Evolutionary conservation across 768 basidiomycete genomes (phyloP).

Genomic region (Amanita inopinata): DNA sequence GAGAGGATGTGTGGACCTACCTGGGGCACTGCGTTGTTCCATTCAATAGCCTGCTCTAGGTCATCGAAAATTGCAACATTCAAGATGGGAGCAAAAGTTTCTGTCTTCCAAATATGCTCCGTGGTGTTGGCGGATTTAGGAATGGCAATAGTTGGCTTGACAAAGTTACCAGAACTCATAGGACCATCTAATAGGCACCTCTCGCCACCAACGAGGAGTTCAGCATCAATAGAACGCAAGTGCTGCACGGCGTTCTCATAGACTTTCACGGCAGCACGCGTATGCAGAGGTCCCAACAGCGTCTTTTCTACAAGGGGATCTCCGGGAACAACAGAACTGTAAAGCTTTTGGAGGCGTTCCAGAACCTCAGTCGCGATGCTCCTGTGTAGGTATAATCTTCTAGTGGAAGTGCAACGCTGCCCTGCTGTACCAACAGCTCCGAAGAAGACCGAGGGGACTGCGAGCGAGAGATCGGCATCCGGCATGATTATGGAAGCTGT

Average conservation of each 20-base stretch:
- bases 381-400: conserved; percentile 83
- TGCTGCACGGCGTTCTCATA: conserved; percentile 54
- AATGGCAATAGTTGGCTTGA: conserved; percentile 77
- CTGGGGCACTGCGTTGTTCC: conserved; percentile 87
- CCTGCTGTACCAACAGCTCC: conserved; percentile 79
- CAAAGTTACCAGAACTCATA: conserved; percentile 72
- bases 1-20: conserved; percentile 20
- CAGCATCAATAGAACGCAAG: conserved; percentile 56
- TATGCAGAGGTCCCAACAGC: conserved; percentile 84
- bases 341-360: conserved; percentile 61
- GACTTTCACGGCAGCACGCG: conserved; percentile 50
- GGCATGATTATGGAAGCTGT: conserved; percentile 86
- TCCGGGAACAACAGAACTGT: conserved; percentile 65
- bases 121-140: conserved; percentile 45
- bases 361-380: conserved; percentile 71
- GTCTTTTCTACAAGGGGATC: conserved; percentile 72
- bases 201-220: conserved; percentile 68
- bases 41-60: conserved; percentile 76
- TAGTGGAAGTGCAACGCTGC: conserved; percentile 85
- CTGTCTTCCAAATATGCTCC: conserved; percentile 62
- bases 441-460: conserved; percentile 87
- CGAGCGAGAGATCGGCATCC: conserved; percentile 86
- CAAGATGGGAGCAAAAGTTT: conserved; percentile 85
- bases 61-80: conserved; percentile 82
- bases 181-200: conserved; percentile 39